These are phyloP conservation scores for Pyrus bretschneideri DNA, from an alignment of 306 rosid species.

Conservation along the genomic window DNA sequence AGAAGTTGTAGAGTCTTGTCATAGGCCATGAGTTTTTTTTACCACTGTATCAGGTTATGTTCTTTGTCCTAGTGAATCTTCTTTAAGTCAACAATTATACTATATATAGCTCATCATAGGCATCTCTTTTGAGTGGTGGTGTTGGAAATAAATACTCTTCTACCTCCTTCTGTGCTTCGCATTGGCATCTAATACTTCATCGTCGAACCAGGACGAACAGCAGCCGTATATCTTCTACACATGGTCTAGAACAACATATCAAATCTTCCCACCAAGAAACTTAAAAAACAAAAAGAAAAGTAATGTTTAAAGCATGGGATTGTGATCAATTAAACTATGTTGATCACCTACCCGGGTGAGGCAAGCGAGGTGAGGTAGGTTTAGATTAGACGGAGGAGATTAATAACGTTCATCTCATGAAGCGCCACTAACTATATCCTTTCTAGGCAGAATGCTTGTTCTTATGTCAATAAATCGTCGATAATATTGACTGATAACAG, in stretches of 20 bases:
- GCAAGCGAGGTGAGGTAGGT: neutral
- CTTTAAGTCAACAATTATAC: neutral
- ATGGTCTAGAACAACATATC: constrained; percentile 42
- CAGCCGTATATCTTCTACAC: constrained; percentile 4
- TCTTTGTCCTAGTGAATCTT: neutral
- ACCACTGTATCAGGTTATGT: neutral
- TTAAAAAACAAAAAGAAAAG: neutral
- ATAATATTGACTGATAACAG: no score
- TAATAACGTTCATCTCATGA: neutral
- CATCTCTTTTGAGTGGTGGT: constrained; percentile 37
- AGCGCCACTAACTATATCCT: neutral
- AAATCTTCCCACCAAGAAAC: constrained; percentile 16
- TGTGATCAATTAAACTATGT: neutral
- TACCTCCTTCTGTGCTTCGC: neutral
- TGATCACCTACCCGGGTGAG: neutral
- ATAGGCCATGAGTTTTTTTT: constrained; percentile 41
- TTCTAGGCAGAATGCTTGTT: no score
- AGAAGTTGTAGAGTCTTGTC: neutral
- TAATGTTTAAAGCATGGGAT: neutral
- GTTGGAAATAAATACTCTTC: constrained; percentile 21
- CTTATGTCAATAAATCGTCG: no score
- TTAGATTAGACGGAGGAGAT: neutral
- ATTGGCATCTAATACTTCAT: constrained; percentile 46
- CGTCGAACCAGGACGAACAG: constrained; percentile 9
- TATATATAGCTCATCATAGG: neutral